Base-by-base conservation (phyloP, 768 basidiomycete species). In the Macrocybe gigantea region DNA sequence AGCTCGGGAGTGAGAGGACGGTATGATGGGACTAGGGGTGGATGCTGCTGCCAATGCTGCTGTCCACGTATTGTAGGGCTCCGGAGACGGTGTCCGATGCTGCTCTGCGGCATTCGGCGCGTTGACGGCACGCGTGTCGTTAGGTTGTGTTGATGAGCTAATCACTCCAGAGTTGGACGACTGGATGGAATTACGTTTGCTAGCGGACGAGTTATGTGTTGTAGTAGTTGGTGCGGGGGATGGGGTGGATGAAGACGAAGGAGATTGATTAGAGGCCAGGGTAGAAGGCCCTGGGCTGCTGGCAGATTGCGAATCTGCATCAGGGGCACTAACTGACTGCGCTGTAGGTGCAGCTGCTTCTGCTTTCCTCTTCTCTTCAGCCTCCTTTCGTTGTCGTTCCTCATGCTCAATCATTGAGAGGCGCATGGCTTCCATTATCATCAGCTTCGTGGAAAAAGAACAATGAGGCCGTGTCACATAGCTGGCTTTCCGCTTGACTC, bases 381-480 rank as follows among this genome's bases (percentile, higher is more conserved):
- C 77, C 59, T 88, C 80, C 59, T 80, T 83, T 57, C 82, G 77
- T 61, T 93, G 91, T 47, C 93, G 88, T 58, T 93, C 93, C 66
- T 97, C 94, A 59, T 98, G 93, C 49, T 98, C 95, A 41, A 96
- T 63, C 54, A 97, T 72, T 29, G 93, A 96, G 49, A 96, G 70
- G 47, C 95, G 82, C 93, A 99, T 98, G 5, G 96, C 96, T 68
- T 98, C 96, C 90, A 94, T 94, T 47, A 99, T 73, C 95, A 98
- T 97, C 38, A 99, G 69, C 92, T 99, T 53, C 36, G 40, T 22
- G 22, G 22, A 22, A 41, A 33, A 41, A 14, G 48, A 39, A 31
- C 38, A 15, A 15, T 33, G 40, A 44, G 48, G 36, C 46, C 46
- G 31, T 33, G 47, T 9, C 22, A 34, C 45, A 34, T 41, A 49